Base-by-base conservation (phyloP, 371 early-diverging fungal species). In the Mortierella sp. region DNA sequence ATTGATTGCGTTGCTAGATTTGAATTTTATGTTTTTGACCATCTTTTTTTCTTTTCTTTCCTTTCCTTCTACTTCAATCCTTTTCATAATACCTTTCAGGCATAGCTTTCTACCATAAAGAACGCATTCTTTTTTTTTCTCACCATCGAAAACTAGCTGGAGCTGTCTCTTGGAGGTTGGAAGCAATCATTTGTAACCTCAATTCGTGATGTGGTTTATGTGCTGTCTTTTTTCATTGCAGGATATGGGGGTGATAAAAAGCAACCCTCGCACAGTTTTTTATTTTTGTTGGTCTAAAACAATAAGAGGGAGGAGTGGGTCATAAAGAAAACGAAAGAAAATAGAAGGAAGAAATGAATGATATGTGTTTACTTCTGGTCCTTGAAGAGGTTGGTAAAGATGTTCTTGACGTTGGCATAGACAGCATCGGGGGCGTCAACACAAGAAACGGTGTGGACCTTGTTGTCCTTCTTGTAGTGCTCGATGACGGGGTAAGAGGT, bases 401-500 rank as follows among this genome's bases (percentile, higher is more conserved):
- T 89, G 35, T 74, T 73, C 84, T 90, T 92, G 46, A 91, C 91
- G 44, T 83, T 82, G 41, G 77, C 82, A 76, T 93, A 94, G 1
- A 94, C 94, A 18, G 87, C 84, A 1, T 94, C 93, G 32, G 91
- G 90, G 14, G 92, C 78, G 79, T 91, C 91, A 46, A 88, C 87
- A 68, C 93, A 92, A 41, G 88, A 77, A 79, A 97, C 95, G 89
- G 89, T 93, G 75, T 89, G 88, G 58, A 98, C 97, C 89, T 97
- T 98, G 77, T 91, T 91, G 73, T 89, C 78, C 80, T 93, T 91
- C 38, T 88, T 92, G 84, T 93, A 98, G 71, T 94, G 88, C 70
- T 95, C 95, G 78, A 99, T 95, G 14, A 99, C 99, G 4, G 99
- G 99, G 91, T 92, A 96, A 80, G 94, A 95, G 12, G 96, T 95